These are phyloP conservation scores for Scheffersomyces segobiensis DNA, from an alignment of 1,139 yeast genomes.

Conservation along the genomic window DNA sequence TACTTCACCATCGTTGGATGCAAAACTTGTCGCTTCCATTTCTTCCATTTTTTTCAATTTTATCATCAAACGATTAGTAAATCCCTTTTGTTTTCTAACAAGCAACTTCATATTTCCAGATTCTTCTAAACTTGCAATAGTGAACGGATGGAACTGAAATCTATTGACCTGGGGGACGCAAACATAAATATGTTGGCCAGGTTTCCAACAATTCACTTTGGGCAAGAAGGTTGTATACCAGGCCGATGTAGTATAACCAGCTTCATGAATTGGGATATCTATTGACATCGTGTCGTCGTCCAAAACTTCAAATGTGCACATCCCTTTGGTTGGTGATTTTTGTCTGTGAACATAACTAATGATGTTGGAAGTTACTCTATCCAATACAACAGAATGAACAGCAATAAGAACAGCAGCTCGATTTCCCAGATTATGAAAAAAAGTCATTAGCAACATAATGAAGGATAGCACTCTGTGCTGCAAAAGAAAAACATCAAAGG, in stretches of 20 bases:
- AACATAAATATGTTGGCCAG: slow-evolving; percentile 45
- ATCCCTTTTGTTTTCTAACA: slow-evolving; percentile 38
- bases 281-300: slow-evolving; percentile 40
- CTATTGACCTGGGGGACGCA: slow-evolving; percentile 34
- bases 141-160: slow-evolving; percentile 46
- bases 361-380: slow-evolving; percentile 32
- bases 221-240: slow-evolving; percentile 34
- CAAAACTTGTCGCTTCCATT: slow-evolving; percentile 3
- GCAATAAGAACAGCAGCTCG: slow-evolving; percentile 36
- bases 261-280: slow-evolving; percentile 27
- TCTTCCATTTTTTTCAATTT: slow-evolving; percentile 17
- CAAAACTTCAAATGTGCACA: slow-evolving; percentile 32
- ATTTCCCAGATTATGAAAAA: slow-evolving; percentile 38
- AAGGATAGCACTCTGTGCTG: slow-evolving; percentile 42
- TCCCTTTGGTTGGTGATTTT: slow-evolving; percentile 36
- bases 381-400: slow-evolving; percentile 42
- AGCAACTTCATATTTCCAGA: slow-evolving; percentile 37
- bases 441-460: slow-evolving; percentile 39
- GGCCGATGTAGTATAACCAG: slow-evolving; percentile 13
- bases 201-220: slow-evolving; percentile 38
- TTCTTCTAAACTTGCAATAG: slow-evolving; percentile 37
- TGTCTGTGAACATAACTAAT: slow-evolving; percentile 28
- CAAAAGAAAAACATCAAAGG: slow-evolving; percentile 42
- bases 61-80: slow-evolving; percentile 33
- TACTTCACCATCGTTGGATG: slow-evolving; percentile 1